Evolutionary conservation across 1,139 yeast genomes (phyloP).

Genomic region (Candida freyschussii): DNA sequence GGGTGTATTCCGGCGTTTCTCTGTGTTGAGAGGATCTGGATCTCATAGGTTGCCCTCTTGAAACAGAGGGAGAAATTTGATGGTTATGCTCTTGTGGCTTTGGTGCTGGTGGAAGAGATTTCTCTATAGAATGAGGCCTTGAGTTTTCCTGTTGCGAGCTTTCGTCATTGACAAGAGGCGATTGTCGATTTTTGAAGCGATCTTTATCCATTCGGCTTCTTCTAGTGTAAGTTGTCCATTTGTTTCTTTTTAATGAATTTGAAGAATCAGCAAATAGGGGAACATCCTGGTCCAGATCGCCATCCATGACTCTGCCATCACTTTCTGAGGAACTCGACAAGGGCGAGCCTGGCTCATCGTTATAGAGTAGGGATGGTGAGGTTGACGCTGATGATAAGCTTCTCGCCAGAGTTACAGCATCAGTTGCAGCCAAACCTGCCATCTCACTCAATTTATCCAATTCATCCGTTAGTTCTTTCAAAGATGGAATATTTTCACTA

Average conservation of each 20-base stretch:
- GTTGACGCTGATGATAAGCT: constrained; percentile 58
- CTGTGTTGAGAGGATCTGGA: no score
- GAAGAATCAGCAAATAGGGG: constrained; percentile 24
- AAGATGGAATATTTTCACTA: constrained; percentile 41
- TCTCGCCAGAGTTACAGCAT: constrained; percentile 71
- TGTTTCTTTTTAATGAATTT: constrained; percentile 30
- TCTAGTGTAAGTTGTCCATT: constrained; percentile 34
- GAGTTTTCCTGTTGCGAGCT: no score
- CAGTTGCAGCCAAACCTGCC: constrained; percentile 71
- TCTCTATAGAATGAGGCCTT: not conserved
- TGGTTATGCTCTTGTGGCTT: constrained; percentile 5
- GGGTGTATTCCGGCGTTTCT: constrained; percentile 2
- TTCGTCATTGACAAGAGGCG: constrained; percentile 20
- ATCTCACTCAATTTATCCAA: constrained; percentile 58
- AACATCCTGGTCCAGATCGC: constrained; percentile 23
- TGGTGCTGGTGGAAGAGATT: constrained; percentile 2
- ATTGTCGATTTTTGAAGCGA: constrained; percentile 15
- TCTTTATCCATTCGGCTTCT: constrained; percentile 19
- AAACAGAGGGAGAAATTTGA: constrained; percentile 4
- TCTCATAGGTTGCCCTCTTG: constrained; percentile 3
- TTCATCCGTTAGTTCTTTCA: constrained; percentile 63
- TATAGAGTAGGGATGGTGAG: constrained; percentile 34
- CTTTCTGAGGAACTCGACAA: constrained; percentile 2
- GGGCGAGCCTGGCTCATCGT: constrained; percentile 3
- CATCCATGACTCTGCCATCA: constrained; percentile 6